A percentile compares a stretch with the other conserved stretches of the same genome.
Conservation (phyloP, 352 stramenopile species). For the Phytophthora pseudosyringae region DNA sequence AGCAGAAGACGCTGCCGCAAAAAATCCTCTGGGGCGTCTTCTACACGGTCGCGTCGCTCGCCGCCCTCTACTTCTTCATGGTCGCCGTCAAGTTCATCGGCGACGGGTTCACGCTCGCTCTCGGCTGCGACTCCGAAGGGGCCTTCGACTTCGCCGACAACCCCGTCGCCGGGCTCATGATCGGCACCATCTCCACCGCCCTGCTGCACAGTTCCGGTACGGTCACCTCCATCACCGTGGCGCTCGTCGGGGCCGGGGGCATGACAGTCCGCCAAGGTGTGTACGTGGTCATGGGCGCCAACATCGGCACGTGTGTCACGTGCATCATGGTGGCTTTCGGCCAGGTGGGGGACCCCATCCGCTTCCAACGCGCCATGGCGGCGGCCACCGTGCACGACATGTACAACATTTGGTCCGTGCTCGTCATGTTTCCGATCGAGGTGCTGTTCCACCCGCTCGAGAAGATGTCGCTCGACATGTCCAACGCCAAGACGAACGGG, state of each 20-base stretch:
- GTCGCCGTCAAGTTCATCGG: slow-evolving; percentile 77
- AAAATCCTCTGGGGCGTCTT: slow-evolving; percentile 44
- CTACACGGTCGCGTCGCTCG: slow-evolving; percentile 41
- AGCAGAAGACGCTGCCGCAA: slow-evolving; percentile 30
- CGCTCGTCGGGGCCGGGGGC: slow-evolving; percentile 55
- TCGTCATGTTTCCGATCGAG: slow-evolving; percentile 77
- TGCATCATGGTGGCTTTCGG: slow-evolving; percentile 91
- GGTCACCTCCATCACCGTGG: slow-evolving; percentile 76
- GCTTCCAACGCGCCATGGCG: slow-evolving; percentile 64
- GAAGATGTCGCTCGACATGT: slow-evolving; percentile 47
- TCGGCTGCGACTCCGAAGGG: slow-evolving; percentile 57
- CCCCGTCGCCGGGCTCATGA: slow-evolving; percentile 71
- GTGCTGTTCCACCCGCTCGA: slow-evolving; percentile 59
- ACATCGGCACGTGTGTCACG: slow-evolving; percentile 88
- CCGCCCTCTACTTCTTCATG: slow-evolving; percentile 81
- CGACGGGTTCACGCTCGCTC: slow-evolving; percentile 66
- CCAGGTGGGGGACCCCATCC: slow-evolving; percentile 71
- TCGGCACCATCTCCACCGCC: slow-evolving; percentile 72
- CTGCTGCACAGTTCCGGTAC: slow-evolving; percentile 73
- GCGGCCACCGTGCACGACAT: slow-evolving; percentile 59
- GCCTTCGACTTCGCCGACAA: slow-evolving; percentile 72
- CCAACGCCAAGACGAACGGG: slow-evolving; percentile 28
- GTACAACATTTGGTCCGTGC: slow-evolving; percentile 90
- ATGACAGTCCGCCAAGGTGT: slow-evolving; percentile 81
- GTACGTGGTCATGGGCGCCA: slow-evolving; percentile 91